These are phyloP conservation scores for Prototheca wickerhamii DNA, from an alignment of 163 green algal species.

Conservation along the genomic window DNA sequence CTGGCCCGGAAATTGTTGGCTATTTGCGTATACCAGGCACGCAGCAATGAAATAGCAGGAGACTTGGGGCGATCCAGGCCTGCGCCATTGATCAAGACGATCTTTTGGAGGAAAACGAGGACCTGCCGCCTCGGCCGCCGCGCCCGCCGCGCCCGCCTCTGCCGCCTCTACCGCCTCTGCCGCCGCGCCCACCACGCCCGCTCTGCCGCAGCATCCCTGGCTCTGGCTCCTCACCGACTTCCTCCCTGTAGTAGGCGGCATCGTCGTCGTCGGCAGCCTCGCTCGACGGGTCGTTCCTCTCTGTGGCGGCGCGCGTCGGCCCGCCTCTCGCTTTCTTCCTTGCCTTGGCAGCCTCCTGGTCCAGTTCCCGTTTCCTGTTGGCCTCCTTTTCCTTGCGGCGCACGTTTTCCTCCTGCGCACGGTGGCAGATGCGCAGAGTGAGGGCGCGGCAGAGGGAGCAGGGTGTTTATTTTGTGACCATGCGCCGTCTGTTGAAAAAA, in stretches of 20 bases:
- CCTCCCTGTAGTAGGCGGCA: slow-evolving; percentile 49
- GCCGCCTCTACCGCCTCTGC: too few species aligned
- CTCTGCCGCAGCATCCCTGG: slow-evolving; percentile 18
- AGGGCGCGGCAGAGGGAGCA: too few species aligned
- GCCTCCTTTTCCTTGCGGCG: slow-evolving; percentile 45
- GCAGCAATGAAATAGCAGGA: neutral
- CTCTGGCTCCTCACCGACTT: slow-evolving; percentile 52
- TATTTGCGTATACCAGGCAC: neutral
- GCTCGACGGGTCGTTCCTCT: neutral
- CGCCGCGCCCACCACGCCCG: neutral
- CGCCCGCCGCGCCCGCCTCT: slow-evolving; percentile 4
- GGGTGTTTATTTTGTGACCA: too few species aligned
- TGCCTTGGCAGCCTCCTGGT: neutral
- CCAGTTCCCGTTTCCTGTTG: slow-evolving; percentile 35
- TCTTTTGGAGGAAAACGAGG: too few species aligned
- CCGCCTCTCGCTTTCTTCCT: slow-evolving; percentile 15
- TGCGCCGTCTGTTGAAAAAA: too few species aligned
- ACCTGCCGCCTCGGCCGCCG: slow-evolving; percentile 1
- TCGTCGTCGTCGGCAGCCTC: slow-evolving; percentile 56
- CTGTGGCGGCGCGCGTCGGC: slow-evolving; percentile 1
- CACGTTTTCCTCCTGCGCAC: slow-evolving; percentile 64
- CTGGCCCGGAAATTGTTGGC: neutral
- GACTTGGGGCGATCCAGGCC: too few species aligned
- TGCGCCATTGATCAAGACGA: too few species aligned
- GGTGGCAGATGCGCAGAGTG: too few species aligned